Base-by-base conservation (phyloP, 2,329 filamentous ascomycete species). In the Neocucurbitaria cava region DNA sequence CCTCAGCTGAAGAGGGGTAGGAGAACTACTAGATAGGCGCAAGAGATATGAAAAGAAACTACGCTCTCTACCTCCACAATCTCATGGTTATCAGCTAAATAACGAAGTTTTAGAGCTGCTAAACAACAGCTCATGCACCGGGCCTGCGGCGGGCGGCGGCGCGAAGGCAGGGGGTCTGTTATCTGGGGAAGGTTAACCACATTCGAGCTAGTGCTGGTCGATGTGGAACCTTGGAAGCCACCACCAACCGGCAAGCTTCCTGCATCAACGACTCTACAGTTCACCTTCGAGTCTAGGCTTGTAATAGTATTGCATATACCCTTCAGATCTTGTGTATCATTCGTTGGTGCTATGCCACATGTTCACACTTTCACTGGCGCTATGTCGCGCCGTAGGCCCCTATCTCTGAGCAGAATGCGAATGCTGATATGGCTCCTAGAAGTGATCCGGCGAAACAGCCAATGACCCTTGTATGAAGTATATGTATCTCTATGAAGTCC, bases 71-170 rank as follows among this genome's bases (percentile, higher is more conserved):
- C 48, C 35, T 40, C 30, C 15, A 44, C 13, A 42, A 46, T 44
- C 21, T 13, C 17, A 24, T 36, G 39, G 24, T 23, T 43, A 48
- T 47, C 52, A 44, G 51, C 50, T 50, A 50, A 49, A 48, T 31
- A 33, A 43, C 41, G 36, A 28, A 38, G 38, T 48, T 54, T 46
- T 49, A 42, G 31, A 28, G 41, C 57, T 33, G 3, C 7, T 18
- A 4, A 11, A 21, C 8, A 10, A 18, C 36, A 2, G 10, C 20
- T 13, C 41, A 43, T 59, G 58, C 54, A 51, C 39, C 55, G 49
- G 54, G 59, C 63, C 61, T 55, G 23, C 57, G 63, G 56, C 55
- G 51, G 46, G 48, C 45, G 39, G 23, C 52, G 57, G 52, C 52
- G 56, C 55, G 52, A 52, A 31, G 50, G 21, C 46, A 23, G 38